A percentile compares a stretch with the other conserved stretches of the same genome.
These are phyloP conservation scores for Fraxinus pennsylvanica DNA, from an alignment of 257 asterid genomes.

Conservation along the genomic window DNA sequence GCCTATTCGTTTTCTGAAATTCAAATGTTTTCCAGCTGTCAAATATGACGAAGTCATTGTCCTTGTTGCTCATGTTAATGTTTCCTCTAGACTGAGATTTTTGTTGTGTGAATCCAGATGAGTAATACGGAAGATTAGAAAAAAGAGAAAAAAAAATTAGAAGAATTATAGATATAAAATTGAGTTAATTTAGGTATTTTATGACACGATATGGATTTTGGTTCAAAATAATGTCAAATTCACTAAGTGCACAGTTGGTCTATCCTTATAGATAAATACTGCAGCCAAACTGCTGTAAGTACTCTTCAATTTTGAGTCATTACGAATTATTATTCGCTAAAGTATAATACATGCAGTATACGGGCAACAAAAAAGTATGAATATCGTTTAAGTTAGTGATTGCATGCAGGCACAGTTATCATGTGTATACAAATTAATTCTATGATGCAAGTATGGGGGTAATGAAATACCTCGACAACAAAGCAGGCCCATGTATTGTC, in stretches of 20 bases:
- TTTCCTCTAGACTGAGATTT: background rate
- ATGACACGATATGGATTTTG: background rate
- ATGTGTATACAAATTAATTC: background rate
- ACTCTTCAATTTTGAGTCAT: background rate
- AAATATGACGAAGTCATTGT: background rate
- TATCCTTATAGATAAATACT: background rate
- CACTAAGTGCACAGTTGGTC: background rate
- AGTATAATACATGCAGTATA: background rate
- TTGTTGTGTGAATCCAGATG: background rate
- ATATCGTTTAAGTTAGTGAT: background rate
- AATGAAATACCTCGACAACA: constrained; percentile 73
- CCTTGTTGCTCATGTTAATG: background rate
- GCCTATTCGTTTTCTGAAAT: background rate
- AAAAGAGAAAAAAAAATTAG: background rate
- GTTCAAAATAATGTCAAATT: background rate
- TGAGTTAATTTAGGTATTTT: background rate
- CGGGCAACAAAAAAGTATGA: background rate
- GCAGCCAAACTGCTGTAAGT: background rate
- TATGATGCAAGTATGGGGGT: background rate
- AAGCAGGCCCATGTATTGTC: constrained; percentile 72
- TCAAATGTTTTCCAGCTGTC: background rate
- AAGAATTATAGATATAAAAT: background rate
- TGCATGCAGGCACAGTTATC: background rate
- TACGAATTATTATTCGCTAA: background rate
- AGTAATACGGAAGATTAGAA: background rate